Base-by-base conservation (phyloP, 208 protist genomes). In the Trichomonas vaginalis region DNA sequence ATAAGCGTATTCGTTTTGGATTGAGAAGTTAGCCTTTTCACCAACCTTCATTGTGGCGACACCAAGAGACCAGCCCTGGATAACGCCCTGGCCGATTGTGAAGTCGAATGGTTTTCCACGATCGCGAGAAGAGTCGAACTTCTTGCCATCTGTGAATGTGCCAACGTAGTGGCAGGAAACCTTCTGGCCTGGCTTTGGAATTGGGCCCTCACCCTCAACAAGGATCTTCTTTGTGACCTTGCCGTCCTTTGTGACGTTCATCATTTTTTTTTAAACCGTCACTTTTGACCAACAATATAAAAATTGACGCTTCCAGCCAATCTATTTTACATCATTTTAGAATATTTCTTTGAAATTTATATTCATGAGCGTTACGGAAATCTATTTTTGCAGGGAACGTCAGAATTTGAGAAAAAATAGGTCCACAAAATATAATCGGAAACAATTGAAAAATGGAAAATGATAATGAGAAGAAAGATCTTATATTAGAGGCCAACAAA, bases 1-100 rank as follows among this genome's bases (percentile, higher is more conserved):
- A 42, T 97, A 97, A 39, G 61, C 96, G n/a, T 95, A 95, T 47
- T 96, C 96, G 17, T 96, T 27, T 4, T 95, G 42, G 32, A 97
- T 96, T 6, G 9, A 96, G 37, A 97, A 96, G 9, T 96, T 96
- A 9, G 97, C 96, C 0, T 61, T 42, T 80, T 97, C 96, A 8
- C 97, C 97, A 45, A 96, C 61, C 14, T 45, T 95, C 96, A 97
- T 96, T 90, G 45, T 82, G 32, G 83, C 15, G 35, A 97, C 92
- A 86, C 97, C 97, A 40, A 96, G 70, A 40, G 97, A 96, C 97
- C 97, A 97, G 37, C 97, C 97, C 27, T n/a, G 27, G 90, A 97
- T 97, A 32, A 97, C 97, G 48, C 97, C 97, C 17, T 62, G 32
- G n/a, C 97, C 97, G 48, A 97, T 40, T 40, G 27, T 49, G 96